phyloP scores from a whole-genome alignment of 2,329 filamentous ascomycete species.

The Ploettnerulaceae sp. region DNA sequence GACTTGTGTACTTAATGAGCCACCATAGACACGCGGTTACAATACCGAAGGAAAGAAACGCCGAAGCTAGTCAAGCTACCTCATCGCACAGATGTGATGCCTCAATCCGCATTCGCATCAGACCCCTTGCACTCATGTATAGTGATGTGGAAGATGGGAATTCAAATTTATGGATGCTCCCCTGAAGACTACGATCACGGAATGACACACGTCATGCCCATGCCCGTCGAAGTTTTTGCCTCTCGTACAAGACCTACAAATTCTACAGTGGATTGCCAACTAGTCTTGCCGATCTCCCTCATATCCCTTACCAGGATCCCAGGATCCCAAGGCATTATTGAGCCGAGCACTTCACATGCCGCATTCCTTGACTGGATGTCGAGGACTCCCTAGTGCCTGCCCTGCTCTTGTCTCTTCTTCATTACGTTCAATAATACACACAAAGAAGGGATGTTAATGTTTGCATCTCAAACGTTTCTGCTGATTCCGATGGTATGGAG shows the following conservation, averaged over 20 bases:
- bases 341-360: neutral
- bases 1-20: no score
- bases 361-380: neutral
- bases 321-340: neutral
- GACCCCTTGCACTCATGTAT: neutral
- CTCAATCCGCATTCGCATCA: neutral
- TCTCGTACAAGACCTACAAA: neutral
- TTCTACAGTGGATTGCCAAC: neutral
- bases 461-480: no score
- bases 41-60: neutral
- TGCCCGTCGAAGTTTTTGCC: neutral
- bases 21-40: neutral
- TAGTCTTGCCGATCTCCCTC: constrained; percentile 1
- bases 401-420: no score
- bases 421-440: no score
- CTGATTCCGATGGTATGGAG: no score
- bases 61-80: neutral
- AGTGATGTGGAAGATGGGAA: neutral
- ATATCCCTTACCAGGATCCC: neutral
- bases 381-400: no score
- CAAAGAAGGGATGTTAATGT: no score
- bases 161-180: neutral
- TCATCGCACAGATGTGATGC: constrained; percentile 1
- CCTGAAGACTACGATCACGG: no score
- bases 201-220: neutral